These are phyloP conservation scores for Eimeria tenella DNA, from an alignment of 169 alveolate species.

Conservation along the genomic window DNA sequence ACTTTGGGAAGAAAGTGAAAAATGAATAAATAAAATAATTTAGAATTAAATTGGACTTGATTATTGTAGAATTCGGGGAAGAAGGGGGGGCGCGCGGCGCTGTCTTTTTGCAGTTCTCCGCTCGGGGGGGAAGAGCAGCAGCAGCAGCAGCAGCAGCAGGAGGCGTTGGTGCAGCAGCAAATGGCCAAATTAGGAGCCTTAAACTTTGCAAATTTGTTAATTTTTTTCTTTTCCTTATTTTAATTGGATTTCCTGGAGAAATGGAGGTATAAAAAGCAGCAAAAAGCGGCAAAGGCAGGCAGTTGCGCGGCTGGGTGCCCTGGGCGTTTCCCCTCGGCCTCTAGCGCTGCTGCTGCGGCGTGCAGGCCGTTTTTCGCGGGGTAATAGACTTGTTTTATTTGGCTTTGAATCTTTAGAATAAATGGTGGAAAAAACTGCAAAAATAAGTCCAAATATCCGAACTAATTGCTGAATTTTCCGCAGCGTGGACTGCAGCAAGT, in stretches of 20 bases:
- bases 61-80: too few relatives aligned
- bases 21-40: slow-evolving; percentile 28
- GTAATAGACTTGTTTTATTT: neutral
- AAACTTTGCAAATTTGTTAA: too few relatives aligned
- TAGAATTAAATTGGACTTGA: neutral
- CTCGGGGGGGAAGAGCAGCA: too few relatives aligned
- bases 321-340: neutral
- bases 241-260: neutral
- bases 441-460: too few relatives aligned
- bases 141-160: neutral
- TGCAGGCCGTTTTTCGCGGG: neutral
- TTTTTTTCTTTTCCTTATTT: neutral
- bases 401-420: neutral
- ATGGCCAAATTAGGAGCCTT: too few relatives aligned
- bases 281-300: neutral
- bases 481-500: too few relatives aligned
- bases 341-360: neutral
- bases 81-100: neutral
- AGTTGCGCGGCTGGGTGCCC: neutral
- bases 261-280: neutral
- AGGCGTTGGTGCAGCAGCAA: neutral
- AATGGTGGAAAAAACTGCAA: too few relatives aligned
- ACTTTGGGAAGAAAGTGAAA: slow-evolving; percentile 1
- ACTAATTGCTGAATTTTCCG: too few relatives aligned
- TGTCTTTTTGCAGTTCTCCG: too few relatives aligned